Conservation (phyloP, 768 basidiomycete species). For the Lactarius tabidus region DNA sequence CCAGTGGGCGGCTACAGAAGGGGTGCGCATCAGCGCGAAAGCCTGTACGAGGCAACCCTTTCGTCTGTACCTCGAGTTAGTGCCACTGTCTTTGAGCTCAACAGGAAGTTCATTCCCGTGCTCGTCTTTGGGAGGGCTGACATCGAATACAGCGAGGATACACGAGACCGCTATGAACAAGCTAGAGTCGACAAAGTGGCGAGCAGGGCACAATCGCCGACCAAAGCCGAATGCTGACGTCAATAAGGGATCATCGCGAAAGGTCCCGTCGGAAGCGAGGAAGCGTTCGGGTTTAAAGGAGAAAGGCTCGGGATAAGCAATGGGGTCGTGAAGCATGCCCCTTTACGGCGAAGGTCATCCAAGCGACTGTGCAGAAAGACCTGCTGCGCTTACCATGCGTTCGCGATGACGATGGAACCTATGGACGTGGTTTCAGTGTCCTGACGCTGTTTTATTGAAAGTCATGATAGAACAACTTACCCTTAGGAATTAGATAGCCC, state of each 20-base stretch:
- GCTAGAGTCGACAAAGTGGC: constrained; percentile 25
- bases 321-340: constrained; percentile 25
- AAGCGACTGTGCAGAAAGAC: background rate
- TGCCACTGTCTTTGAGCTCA: background rate
- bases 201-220: constrained; percentile 26
- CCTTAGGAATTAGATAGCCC: constrained; percentile 54
- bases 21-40: background rate
- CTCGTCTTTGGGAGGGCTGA: constrained; percentile 3
- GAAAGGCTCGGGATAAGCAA: constrained; percentile 26
- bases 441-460: too few relatives aligned
- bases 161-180: constrained; percentile 19
- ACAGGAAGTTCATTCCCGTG: constrained; percentile 3
- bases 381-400: background rate
- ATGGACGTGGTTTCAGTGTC: background rate
- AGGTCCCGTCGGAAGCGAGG: constrained; percentile 25
- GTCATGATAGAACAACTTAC: constrained; percentile 25
- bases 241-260: constrained; percentile 32
- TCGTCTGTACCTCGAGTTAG: constrained; percentile 2
- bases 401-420: constrained; percentile 12
- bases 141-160: constrained; percentile 7
- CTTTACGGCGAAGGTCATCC: background rate
- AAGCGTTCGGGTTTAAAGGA: constrained; percentile 28
- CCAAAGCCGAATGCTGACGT: constrained; percentile 28
- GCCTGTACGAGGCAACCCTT: background rate
- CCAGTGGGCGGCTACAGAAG: constrained; percentile 1